phyloP scores from a whole-genome alignment of 176 grass and related monocot genomes.

The Zoysia pacifica region DNA sequence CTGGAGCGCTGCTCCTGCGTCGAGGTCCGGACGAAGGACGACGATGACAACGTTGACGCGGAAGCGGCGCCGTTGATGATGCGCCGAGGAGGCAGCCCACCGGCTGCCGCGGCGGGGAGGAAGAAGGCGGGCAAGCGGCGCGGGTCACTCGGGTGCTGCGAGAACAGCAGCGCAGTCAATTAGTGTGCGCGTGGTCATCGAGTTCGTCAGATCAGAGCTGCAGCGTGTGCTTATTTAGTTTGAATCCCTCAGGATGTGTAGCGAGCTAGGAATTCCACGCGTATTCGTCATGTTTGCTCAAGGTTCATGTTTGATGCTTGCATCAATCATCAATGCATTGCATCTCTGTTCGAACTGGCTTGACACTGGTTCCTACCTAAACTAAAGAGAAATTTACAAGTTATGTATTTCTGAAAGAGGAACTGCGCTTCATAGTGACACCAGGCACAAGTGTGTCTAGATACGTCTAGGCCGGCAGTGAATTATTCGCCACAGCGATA shows the following conservation, averaged over 20 bases:
- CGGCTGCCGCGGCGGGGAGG: neutral
- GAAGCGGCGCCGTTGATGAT: slow-evolving; percentile 7
- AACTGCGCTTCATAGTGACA: too few species aligned
- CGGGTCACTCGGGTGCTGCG: neutral
- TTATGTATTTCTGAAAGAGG: too few species aligned
- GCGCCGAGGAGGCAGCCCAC: neutral
- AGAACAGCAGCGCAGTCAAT: neutral
- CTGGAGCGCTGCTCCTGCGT: slow-evolving; percentile 42
- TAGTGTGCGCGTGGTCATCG: neutral
- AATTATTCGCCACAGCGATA: neutral
- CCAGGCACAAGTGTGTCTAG: neutral
- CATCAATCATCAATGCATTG: too few species aligned
- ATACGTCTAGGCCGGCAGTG: neutral
- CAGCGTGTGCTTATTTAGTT: too few species aligned
- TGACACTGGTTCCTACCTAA: too few species aligned
- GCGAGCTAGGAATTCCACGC: too few species aligned
- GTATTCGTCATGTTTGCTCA: too few species aligned
- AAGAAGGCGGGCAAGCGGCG: neutral
- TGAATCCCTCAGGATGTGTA: too few species aligned
- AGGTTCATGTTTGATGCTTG: too few species aligned
- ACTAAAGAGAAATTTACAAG: too few species aligned
- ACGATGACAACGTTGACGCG: neutral
- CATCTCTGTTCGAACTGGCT: too few species aligned
- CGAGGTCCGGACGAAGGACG: slow-evolving; percentile 11
- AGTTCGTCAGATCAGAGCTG: too few species aligned